Evolutionary conservation across 805 yeast species (phyloP), one percentile per base, ranked within the genome.

Genomic region (Wickerhamiella australiensis): DNA sequence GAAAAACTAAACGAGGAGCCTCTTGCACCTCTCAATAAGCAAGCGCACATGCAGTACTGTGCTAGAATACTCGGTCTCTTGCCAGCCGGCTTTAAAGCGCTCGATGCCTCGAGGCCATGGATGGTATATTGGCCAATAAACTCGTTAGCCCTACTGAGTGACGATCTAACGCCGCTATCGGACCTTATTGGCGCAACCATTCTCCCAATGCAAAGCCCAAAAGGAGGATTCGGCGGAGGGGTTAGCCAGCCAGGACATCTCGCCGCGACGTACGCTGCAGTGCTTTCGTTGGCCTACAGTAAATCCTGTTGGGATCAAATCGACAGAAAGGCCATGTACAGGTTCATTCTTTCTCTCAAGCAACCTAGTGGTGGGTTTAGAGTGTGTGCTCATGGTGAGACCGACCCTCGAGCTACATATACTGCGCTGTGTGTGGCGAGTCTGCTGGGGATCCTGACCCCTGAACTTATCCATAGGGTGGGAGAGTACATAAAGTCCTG

Each of bases 21-120:
- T 4, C 52, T 38, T 9, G 41, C 50, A 2, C 11, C 9, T 13
- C 29, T 47, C 7, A n/a, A 49, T 6, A 22, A 22, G 5, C 35
- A 42, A 15, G 59, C 31, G 61, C 87, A 82, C 59, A 49, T 61
- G 8, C 52, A 54, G 46, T 82, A 71, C 58, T 62, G 77, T 12
- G 62, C 67, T 18, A 51, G 59, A n/a, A 64, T 78, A 21, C 56
- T 61, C 8, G 60, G 64, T 9, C 66, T 72, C 15, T 68, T 83
- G 23, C 83, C 87, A 0, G 54, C 65, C 1, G 67, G 63, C 7
- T 81, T 74, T 61, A 60, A 64, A 2, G 73, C 73, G 0, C 68
- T 85, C 43, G 96, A 90, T 64, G 92, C 96, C 0, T 83, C 92
- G n/a, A 87, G 82, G 53, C 79, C 95, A 0, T 92, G 97, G 97